Percentiles rank a stretch among this genome's conserved stretches.
These are phyloP conservation scores for Coemansia interrupta DNA, from an alignment of 192 early-diverging fungal species.

Conservation along the genomic window DNA sequence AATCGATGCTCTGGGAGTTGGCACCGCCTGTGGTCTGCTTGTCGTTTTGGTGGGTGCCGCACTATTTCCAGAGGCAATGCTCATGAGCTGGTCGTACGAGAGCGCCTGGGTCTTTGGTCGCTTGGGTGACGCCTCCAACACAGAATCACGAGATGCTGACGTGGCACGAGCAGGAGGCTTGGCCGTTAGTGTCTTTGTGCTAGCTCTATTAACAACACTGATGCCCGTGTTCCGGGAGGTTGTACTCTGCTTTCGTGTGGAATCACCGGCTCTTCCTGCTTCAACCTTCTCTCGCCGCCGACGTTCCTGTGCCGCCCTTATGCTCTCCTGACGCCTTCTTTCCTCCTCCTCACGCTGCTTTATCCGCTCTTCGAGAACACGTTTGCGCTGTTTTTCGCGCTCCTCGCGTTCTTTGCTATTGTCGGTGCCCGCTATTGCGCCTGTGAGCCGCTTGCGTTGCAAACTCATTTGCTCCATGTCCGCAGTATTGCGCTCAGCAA, in stretches of 20 bases:
- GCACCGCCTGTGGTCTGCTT: not conserved
- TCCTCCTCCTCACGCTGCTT: conserved; percentile 37
- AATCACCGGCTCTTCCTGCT: conserved; percentile 10
- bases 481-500: conserved; percentile 47
- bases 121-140: not conserved
- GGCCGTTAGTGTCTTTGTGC: not conserved
- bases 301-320: conserved; percentile 9
- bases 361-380: conserved; percentile 31
- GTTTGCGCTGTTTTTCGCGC: conserved; percentile 29
- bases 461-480: conserved; percentile 35
- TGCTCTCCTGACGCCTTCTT: conserved; percentile 12
- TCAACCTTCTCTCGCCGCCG: conserved; percentile 17
- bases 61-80: conserved; percentile 33
- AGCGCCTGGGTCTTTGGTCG: conserved; percentile 9
- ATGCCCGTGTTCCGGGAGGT: not conserved
- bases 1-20: not conserved
- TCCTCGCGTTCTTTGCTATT: conserved; percentile 11
- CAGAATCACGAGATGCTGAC: too few relatives aligned
- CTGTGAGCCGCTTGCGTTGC: conserved; percentile 24
- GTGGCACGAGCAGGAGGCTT: not conserved
- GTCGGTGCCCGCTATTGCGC: not conserved
- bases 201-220: not conserved
- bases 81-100: conserved; percentile 48
- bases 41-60: not conserved
- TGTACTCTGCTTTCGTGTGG: not conserved